Evolutionary conservation across 2,329 filamentous ascomycete species (phyloP).

Genomic region (Ophidiomyces ophidiicola): DNA sequence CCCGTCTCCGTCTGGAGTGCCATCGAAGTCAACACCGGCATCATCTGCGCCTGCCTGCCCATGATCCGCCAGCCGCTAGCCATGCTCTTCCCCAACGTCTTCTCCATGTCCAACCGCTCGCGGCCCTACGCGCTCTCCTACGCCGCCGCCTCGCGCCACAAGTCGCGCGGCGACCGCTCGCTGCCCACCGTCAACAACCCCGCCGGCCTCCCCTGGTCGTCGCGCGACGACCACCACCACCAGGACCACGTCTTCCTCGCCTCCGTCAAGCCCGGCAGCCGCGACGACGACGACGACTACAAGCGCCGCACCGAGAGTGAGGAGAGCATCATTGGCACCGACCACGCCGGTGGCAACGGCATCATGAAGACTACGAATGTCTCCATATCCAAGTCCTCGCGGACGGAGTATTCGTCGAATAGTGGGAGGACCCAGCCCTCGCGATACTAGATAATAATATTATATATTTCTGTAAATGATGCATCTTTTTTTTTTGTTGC

Average conservation of each 20-base stretch:
- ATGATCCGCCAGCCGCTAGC: conserved; percentile 26
- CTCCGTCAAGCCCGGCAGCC: conserved; percentile 7
- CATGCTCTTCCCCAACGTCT: conserved; percentile 16
- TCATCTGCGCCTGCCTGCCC: conserved; percentile 31
- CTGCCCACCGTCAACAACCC: neutral
- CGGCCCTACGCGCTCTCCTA: conserved; percentile 2
- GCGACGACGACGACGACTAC: neutral
- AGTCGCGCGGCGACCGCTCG: conserved; percentile 6
- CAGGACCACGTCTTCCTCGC: conserved; percentile 4
- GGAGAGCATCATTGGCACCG: conserved; percentile 4
- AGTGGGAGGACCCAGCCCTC: no score
- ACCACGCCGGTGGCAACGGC: conserved; percentile 2
- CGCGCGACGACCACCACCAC: neutral
- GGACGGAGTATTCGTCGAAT: conserved; percentile 2
- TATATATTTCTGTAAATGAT: no score
- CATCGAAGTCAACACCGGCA: conserved; percentile 27
- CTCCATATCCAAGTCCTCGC: conserved; percentile 5
- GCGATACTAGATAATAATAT: no score
- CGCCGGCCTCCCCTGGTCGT: conserved; percentile 1
- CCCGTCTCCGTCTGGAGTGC: conserved; percentile 28
- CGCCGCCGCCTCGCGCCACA: neutral
- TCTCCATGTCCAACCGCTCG: conserved; percentile 9
- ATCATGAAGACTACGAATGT: conserved; percentile 9
- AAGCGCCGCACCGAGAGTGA: conserved; percentile 9
- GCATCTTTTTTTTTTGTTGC: no score